Base-by-base conservation (phyloP, 179 eudicot genomes). In the Beta corolliflora region DNA sequence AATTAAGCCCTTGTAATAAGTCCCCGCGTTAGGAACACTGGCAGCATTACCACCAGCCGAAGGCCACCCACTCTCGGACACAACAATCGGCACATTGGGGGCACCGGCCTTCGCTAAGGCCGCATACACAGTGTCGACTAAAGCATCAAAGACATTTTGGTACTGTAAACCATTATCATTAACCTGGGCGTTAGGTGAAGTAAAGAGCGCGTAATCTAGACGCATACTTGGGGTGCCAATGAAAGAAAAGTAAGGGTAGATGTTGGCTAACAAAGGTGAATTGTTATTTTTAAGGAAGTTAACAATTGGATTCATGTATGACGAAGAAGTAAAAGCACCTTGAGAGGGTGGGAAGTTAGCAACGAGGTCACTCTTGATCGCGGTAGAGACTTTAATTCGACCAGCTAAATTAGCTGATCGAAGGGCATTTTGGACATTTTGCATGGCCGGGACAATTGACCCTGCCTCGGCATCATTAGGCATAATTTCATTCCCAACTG, bases 121-220 rank as follows among this genome's bases (percentile, higher is more conserved):
- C 14, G 88, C 83, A 64, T 90, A 88, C 9, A 80, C 48, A 0
- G 89, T 81, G 76, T 91, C 87, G 3, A 85, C 52, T 76, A 85
- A 46, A 3, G 90, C 95, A 59, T 92, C 95, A 50, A 92, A 90
- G 3, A 91, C 84, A 79, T 90, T 92, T 5, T 72, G 75, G 84
- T 92, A 91, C 2, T 59, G 48, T 3, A 69, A 46, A 2, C 85
- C 78, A 9, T 71, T 73, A 3, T 83, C 79, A 50, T 92, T 74
- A 5, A 87, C 86, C 0, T 79, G 84, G 0, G 80, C 72, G 21
- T 82, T 84, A 2, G 85, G 78, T 54, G 83, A 61, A 18, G 86
- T 85, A 41, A 85, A 85, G 4, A 85, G 78, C 5, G 87, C 85
- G 14, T 85, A 82, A 67, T 85, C 61, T 59, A 85, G 78, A 9